These are phyloP conservation scores for Hypoxylon subgilvum DNA, from an alignment of 495 filamentous ascomycete species.

Conservation along the genomic window DNA sequence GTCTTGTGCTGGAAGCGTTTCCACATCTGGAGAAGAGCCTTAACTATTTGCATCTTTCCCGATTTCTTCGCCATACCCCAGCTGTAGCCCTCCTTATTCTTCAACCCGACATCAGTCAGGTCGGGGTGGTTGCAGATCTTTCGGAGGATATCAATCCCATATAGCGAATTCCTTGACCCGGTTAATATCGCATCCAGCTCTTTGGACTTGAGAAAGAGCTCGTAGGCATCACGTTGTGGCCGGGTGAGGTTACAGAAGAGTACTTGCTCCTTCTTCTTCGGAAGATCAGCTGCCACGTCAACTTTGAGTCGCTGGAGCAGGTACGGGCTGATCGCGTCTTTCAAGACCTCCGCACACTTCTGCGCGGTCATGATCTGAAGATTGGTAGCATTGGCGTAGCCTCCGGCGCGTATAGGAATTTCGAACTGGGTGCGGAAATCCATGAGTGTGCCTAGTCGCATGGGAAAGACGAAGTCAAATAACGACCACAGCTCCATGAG, in stretches of 20 bases:
- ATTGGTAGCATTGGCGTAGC: conserved; percentile 92
- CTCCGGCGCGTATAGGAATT: conserved; percentile 86
- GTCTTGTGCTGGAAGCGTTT: conserved; percentile 88
- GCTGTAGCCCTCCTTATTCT: conserved; percentile 63
- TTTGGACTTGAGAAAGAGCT: conserved; percentile 77
- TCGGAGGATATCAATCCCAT: conserved; percentile 86
- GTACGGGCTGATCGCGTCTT: conserved; percentile 89
- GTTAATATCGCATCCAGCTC: conserved; percentile 80
- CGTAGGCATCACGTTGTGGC: conserved; percentile 76
- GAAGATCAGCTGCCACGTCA: conserved; percentile 90
- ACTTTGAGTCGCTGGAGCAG: conserved; percentile 92
- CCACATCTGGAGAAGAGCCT: conserved; percentile 83
- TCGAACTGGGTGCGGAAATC: conserved; percentile 90
- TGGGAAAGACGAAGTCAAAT: conserved; percentile 95
- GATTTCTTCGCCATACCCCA: conserved; percentile 79
- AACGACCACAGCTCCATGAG: conserved; percentile 95
- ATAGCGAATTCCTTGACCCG: conserved; percentile 77
- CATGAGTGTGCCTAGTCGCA: conserved; percentile 90
- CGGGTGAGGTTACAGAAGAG: conserved; percentile 91
- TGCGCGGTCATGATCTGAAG: conserved; percentile 89
- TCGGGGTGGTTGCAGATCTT: conserved; percentile 99
- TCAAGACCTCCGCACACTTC: conserved; percentile 86
- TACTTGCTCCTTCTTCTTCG: conserved; percentile 92
- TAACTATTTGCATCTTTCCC: conserved; percentile 93
- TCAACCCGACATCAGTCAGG: conserved; percentile 68